These are phyloP conservation scores for Dactylellina parvicollis DNA, from an alignment of 2,329 filamentous ascomycete species.

Conservation along the genomic window DNA sequence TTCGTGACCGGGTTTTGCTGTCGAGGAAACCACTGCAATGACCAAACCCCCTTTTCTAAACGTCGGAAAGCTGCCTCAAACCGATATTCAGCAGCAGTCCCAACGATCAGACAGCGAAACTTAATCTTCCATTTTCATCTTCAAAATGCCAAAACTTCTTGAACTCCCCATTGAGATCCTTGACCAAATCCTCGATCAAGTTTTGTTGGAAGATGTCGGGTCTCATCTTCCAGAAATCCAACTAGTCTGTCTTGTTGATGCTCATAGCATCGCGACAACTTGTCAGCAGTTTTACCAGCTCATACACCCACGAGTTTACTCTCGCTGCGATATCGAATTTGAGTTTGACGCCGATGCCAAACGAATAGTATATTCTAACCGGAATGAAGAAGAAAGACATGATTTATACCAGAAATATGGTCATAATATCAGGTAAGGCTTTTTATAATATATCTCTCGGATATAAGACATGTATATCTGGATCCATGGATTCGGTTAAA, in stretches of 20 bases:
- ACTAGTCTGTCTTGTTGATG: not conserved
- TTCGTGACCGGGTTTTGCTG: too few relatives aligned
- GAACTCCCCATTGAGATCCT: conserved; percentile 8
- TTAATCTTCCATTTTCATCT: too few relatives aligned
- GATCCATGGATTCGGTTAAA: too few relatives aligned
- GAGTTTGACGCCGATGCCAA: not conserved
- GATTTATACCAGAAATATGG: not conserved
- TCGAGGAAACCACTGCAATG: too few relatives aligned
- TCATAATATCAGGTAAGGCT: not conserved
- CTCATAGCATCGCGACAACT: not conserved
- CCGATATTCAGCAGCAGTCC: too few relatives aligned
- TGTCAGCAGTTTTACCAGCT: conserved; percentile 6
- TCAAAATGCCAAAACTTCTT: not conserved
- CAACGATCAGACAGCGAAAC: too few relatives aligned
- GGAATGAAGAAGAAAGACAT: not conserved
- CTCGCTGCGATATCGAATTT: not conserved
- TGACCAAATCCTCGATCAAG: not conserved
- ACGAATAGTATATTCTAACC: not conserved
- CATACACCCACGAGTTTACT: not conserved
- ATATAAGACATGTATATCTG: too few relatives aligned
- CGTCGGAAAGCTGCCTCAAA: too few relatives aligned
- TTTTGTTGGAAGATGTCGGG: not conserved
- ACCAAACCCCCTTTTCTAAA: too few relatives aligned
- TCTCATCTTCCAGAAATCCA: not conserved
- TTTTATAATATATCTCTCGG: not conserved